Base-by-base conservation (phyloP, 768 basidiomycete species). In the Collybia sp. region DNA sequence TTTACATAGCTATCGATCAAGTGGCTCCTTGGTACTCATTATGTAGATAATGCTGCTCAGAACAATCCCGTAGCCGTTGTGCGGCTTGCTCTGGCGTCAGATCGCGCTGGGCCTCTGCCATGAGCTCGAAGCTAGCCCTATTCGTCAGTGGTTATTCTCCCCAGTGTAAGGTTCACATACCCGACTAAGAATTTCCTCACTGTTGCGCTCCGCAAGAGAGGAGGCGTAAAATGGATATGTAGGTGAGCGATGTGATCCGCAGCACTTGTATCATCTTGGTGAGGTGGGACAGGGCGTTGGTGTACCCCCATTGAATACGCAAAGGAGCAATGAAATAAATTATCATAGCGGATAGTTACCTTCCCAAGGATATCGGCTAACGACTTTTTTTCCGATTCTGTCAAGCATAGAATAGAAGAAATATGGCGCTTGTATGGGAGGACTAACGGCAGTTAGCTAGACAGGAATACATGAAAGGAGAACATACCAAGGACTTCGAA, bases 241-340 rank as follows among this genome's bases (percentile, higher is more conserved):
- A 94, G 64, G 60, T 95, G 93, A 2, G 88, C 85, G 17, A 84
- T 58, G 37, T 82, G 73, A 32, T 70, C 69, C 8, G 70, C 68
- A 33, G 78, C 72, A 10, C 68, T 65, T 9, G 68, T 61, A 13
- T 61, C 60, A 31, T 55, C 46, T 11, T 55, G 53, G 16, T 51
- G 48, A 5, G 66, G 62, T 8, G 84, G 79, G 2, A 79, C 57
- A 5, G 91, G 87, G 1, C 84, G 77, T 61, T 96, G 93, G 58
- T 95, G 93, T 40, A 95, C 77, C 31, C 93, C 93, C 90, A 95
- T 93, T 6, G 89, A 93, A 62, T 95, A 96, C 1, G 90, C 85
- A 64, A 95, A 96, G 0, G 90, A 86, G 60, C 88, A 92, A 5
- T 75, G 76, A 60, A 92, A 92, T 25, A 92, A 66, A 56, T 86